These are phyloP conservation scores for Diphasiastrum complanatum DNA, from an alignment of 83 land plant genomes.

Conservation along the genomic window DNA sequence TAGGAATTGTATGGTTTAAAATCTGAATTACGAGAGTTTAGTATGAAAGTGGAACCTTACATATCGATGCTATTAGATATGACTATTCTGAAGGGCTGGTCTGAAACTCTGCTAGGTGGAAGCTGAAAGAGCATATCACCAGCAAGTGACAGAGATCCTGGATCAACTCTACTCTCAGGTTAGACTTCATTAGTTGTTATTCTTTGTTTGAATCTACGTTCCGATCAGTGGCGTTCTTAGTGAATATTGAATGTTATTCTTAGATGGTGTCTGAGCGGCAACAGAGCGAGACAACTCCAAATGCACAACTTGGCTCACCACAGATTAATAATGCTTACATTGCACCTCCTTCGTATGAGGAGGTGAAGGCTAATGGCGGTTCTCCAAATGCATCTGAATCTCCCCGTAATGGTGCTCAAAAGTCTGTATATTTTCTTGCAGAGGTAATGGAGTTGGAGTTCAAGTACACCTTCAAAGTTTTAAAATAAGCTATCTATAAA, in stretches of 20 bases:
- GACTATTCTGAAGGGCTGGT: background rate
- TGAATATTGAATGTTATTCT: too few species aligned
- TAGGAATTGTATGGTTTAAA: background rate
- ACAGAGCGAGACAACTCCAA: constrained; percentile 20
- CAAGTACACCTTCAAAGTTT: background rate
- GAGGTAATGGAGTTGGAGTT: constrained; percentile 22
- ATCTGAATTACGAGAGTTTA: too few species aligned
- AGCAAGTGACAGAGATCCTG: constrained; percentile 58
- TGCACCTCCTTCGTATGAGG: constrained; percentile 25
- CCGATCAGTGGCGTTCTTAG: background rate
- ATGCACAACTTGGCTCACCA: background rate
- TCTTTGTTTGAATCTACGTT: background rate
- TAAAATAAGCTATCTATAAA: background rate
- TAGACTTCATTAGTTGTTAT: background rate
- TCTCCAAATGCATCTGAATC: constrained; percentile 15
- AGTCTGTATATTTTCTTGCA: constrained; percentile 30
- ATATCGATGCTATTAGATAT: background rate
- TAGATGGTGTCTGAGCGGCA: constrained; percentile 22
- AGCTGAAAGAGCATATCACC: constrained; percentile 76
- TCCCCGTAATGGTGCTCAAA: constrained; percentile 14
- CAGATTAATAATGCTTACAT: background rate
- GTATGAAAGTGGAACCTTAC: background rate
- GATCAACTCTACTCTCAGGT: constrained; percentile 85
- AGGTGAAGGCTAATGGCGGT: constrained; percentile 21
- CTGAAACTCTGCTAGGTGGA: constrained; percentile 48